Percentiles rank a stretch among this genome's conserved stretches.
phyloP scores from a whole-genome alignment of 2,329 filamentous ascomycete genomes.

The Neocucurbitaria cava region DNA sequence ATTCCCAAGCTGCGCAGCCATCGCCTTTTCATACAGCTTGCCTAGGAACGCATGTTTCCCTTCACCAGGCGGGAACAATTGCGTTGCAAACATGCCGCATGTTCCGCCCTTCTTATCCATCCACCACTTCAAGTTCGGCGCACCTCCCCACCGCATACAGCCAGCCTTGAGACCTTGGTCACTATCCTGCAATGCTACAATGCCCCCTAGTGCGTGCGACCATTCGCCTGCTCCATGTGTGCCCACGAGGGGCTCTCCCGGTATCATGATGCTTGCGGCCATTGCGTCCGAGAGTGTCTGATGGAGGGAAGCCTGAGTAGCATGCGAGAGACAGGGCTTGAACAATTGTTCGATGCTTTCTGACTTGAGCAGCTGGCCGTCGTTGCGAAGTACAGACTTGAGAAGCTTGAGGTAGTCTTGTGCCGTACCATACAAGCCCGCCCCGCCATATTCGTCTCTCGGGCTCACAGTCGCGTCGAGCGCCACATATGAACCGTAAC shows the following conservation, averaged over 20 bases:
- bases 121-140: slow-evolving; percentile 35
- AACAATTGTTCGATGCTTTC: slow-evolving; percentile 24
- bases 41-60: slow-evolving; percentile 18
- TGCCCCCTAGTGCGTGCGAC: slow-evolving; percentile 21
- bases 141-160: slow-evolving; percentile 30
- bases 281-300: slow-evolving; percentile 6
- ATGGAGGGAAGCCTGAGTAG: slow-evolving; percentile 11
- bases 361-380: slow-evolving; percentile 22
- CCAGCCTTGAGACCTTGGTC: slow-evolving; percentile 18
- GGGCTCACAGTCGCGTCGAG: slow-evolving; percentile 9
- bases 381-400: slow-evolving; percentile 23
- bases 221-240: slow-evolving; percentile 16
- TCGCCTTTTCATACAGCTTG: slow-evolving; percentile 28
- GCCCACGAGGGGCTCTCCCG: slow-evolving; percentile 18
- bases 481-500: neutral
- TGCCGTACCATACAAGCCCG: slow-evolving; percentile 24
- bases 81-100: slow-evolving; percentile 34
- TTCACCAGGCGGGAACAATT: slow-evolving; percentile 34
- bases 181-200: slow-evolving; percentile 17
- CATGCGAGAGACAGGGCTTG: slow-evolving; percentile 8
- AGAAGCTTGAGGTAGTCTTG: slow-evolving; percentile 28
- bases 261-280: slow-evolving; percentile 19
- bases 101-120: slow-evolving; percentile 33
- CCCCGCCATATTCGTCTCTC: slow-evolving; percentile 26
- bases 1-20: slow-evolving; percentile 7